Evolutionary conservation across 2,329 filamentous ascomycete species (phyloP), one percentile per base, ranked within the genome.

Genomic region (Coniella lustricola): DNA sequence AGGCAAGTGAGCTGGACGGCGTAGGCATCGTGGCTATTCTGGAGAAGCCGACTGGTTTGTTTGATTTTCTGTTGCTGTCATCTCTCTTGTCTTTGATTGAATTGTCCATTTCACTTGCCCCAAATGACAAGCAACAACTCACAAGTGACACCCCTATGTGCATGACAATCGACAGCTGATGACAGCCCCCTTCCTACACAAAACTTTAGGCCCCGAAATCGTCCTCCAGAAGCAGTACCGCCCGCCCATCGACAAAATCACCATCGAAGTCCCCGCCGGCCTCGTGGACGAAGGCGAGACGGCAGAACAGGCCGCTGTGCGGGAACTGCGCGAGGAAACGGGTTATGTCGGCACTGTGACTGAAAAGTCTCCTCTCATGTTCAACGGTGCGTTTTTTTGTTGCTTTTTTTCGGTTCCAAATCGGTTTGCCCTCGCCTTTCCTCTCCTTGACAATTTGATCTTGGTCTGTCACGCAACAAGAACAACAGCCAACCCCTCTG

Each of bases 21-120:
- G 84, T 89, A 13, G 84, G 84, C 51, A 86, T 90, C 49, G 73
- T 87, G 14, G 85, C 84, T 36, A 77, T 89, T 54, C 68, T 90
- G 13, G 68, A 79, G 54, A 76, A 74, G 55, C 62, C 72, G 8
- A 65, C 66, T 1, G 76, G 75, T 66, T 46, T 37, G 46, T 29
- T 29, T n/a, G n/a, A n/a, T n/a, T 9, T 3, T 16, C 32, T 16
- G 10, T 22, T 31, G 20, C 37, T 1, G 12, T 20, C 37, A 14
- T 20, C 21, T n/a, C 2, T 3, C 20, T 31, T 20, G 8, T 12
- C n/a, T 20, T 3, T 4, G 20, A 10, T 37, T n/a, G 12, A n/a
- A 21, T 21, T 47, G 51, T 52, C 29, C 13, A n/a, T 22, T 12
- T n/a, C n/a, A n/a, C n/a, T n/a, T n/a, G n/a, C n/a, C n/a, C n/a